A percentile compares a stretch with the other conserved stretches of the same genome.
phyloP scores from a whole-genome alignment of 129 eudicot genomes.

The Helianthus tuberosus region DNA sequence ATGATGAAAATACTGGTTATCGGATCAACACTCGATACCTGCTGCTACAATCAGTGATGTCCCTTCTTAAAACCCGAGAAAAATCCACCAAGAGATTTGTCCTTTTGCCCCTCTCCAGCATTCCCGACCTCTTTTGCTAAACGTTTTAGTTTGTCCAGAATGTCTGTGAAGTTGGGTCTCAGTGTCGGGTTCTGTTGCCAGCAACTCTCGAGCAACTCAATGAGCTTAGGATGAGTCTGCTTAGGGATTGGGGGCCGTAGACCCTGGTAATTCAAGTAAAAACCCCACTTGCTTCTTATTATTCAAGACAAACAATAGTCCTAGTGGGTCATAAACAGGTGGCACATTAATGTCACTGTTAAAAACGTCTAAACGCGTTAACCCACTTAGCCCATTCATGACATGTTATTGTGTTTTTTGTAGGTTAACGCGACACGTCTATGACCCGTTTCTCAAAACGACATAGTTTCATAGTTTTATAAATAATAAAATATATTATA shows the following conservation, averaged over 20 bases:
- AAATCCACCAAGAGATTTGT: constrained; percentile 46
- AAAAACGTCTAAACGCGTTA: too few relatives aligned
- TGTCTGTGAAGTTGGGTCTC: constrained; percentile 61
- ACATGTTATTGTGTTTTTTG: too few relatives aligned
- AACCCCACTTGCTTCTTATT: not conserved
- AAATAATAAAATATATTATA: too few relatives aligned
- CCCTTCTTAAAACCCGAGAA: constrained; percentile 57
- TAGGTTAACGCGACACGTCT: too few relatives aligned
- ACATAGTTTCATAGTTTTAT: too few relatives aligned
- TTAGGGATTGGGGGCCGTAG: constrained; percentile 68
- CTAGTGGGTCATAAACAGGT: too few relatives aligned
- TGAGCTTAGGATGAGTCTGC: constrained; percentile 61
- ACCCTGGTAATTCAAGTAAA: constrained; percentile 41
- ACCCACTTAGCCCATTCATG: too few relatives aligned
- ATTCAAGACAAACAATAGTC: not conserved
- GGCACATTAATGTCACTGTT: too few relatives aligned
- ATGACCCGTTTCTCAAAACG: too few relatives aligned
- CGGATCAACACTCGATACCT: constrained; percentile 8
- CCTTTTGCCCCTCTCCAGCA: constrained; percentile 53
- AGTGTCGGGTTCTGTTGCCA: constrained; percentile 65
- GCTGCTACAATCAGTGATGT: constrained; percentile 37
- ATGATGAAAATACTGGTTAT: constrained; percentile 7
- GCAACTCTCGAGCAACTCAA: constrained; percentile 58
- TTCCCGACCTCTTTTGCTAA: constrained; percentile 64
- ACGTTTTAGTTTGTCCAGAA: constrained; percentile 47